phyloP scores from a whole-genome alignment of 2,329 filamentous ascomycete species.

The Ambrosiella cleistominuta region DNA sequence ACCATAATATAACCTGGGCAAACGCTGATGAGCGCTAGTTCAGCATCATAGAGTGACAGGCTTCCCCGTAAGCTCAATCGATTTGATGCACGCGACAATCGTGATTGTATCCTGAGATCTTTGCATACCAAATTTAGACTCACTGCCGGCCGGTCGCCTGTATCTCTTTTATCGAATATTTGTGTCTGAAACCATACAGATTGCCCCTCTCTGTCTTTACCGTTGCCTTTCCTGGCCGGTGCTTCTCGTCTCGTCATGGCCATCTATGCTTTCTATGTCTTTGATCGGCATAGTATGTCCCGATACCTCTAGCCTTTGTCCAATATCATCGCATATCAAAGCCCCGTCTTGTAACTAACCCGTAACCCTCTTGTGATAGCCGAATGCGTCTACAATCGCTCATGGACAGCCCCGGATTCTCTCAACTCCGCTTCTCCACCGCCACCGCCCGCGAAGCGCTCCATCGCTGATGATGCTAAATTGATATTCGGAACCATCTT shows the following conservation, averaged over 20 bases:
- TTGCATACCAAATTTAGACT: background rate
- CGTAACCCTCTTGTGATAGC: conserved; percentile 33
- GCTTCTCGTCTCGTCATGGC: conserved; percentile 41
- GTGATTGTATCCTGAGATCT: background rate
- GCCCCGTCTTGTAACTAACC: background rate
- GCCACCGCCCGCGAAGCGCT: conserved; percentile 13
- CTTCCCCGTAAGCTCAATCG: background rate
- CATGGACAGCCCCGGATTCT: conserved; percentile 45
- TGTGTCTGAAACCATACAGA: background rate
- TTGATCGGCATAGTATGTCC: conserved; percentile 81
- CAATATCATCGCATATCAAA: background rate
- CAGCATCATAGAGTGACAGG: background rate
- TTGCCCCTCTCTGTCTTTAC: background rate
- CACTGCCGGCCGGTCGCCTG: background rate
- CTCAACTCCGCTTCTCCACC: conserved; percentile 19
- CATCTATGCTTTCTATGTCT: conserved; percentile 97
- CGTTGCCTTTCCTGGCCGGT: background rate
- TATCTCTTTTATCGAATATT: background rate
- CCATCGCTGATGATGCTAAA: conserved; percentile 66
- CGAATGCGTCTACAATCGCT: conserved; percentile 90
- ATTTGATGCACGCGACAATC: conserved; percentile 2
- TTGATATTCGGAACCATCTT: conserved; percentile 95
- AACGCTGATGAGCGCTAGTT: background rate
- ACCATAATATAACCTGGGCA: background rate
- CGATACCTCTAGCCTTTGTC: background rate